These are phyloP conservation scores for Salicornia ramosissima DNA, from an alignment of 148 eudicot species.

Conservation along the genomic window DNA sequence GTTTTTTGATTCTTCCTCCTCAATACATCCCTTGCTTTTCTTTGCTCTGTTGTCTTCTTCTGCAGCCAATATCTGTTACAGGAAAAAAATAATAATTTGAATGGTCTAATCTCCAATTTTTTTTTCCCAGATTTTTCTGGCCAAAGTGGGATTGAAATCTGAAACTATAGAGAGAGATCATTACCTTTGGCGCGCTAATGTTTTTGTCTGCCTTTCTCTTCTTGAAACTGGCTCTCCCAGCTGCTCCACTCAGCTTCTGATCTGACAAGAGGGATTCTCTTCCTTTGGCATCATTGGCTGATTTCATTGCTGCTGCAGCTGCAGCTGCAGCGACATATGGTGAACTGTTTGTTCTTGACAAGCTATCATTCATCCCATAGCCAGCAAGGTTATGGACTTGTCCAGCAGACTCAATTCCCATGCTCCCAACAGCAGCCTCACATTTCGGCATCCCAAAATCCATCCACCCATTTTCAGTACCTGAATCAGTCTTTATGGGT, in stretches of 20 bases:
- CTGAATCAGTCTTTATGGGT: slow-evolving; percentile 59
- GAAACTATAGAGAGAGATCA: background rate
- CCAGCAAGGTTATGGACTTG: slow-evolving; percentile 24
- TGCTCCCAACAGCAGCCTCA: slow-evolving; percentile 20
- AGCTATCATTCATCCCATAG: slow-evolving; percentile 36
- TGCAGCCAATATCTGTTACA: slow-evolving; percentile 37
- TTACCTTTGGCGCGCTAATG: slow-evolving; percentile 44
- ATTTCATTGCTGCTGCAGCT: slow-evolving; percentile 30
- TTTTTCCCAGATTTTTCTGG: slow-evolving; percentile 4
- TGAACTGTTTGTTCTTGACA: slow-evolving; percentile 48
- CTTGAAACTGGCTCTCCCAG: slow-evolving; percentile 55
- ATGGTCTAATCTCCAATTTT: background rate
- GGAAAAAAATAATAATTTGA: background rate
- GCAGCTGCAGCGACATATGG: slow-evolving; percentile 36
- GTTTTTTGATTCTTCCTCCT: slow-evolving; percentile 58
- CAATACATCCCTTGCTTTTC: slow-evolving; percentile 47
- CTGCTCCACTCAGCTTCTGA: slow-evolving; percentile 30
- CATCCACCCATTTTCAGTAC: slow-evolving; percentile 49
- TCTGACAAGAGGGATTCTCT: slow-evolving; percentile 26
- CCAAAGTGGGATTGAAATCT: background rate
- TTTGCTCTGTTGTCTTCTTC: slow-evolving; percentile 43
- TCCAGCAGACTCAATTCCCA: slow-evolving; percentile 27
- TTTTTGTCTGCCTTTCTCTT: slow-evolving; percentile 70
- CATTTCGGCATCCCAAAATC: slow-evolving; percentile 32
- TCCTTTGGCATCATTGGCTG: slow-evolving; percentile 19